Percentiles rank a stretch among this genome's conserved stretches.
Evolutionary conservation across 805 yeast genomes (phyloP).

Genomic region (Candida boidinii): DNA sequence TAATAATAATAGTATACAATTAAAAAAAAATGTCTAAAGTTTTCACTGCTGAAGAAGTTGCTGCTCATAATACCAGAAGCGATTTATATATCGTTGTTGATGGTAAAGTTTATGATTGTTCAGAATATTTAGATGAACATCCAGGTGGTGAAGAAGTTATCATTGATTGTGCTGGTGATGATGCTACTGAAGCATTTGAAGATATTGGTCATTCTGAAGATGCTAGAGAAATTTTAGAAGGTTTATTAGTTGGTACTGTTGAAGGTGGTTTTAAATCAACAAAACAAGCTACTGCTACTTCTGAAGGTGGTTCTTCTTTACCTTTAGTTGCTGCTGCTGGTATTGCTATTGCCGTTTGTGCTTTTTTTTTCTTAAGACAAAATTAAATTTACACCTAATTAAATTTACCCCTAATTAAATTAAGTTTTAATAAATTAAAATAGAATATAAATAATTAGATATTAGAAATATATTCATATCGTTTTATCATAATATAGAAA

Average conservation of each 20-base stretch:
- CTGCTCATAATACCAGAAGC: slow-evolving; percentile 62
- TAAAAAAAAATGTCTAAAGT: slow-evolving; percentile 34
- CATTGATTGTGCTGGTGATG: slow-evolving; percentile 69
- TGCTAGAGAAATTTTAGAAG: slow-evolving; percentile 69
- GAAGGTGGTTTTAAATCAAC: slow-evolving; percentile 56
- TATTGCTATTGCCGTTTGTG: slow-evolving; percentile 32
- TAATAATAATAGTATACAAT: too few species aligned
- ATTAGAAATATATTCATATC: too few species aligned
- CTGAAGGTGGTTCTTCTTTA: slow-evolving; percentile 11
- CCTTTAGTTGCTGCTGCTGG: slow-evolving; percentile 27
- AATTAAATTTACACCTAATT: too few species aligned
- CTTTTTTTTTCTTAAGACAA: slow-evolving; percentile 27
- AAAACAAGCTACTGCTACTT: slow-evolving; percentile 14
- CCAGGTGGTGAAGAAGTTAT: slow-evolving; percentile 73
- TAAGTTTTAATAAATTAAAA: too few species aligned
- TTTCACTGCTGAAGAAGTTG: slow-evolving; percentile 59
- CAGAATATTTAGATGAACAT: slow-evolving; percentile 65
- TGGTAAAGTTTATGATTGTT: slow-evolving; percentile 70
- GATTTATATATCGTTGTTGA: slow-evolving; percentile 82
- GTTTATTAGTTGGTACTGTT: slow-evolving; percentile 67
- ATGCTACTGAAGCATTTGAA: slow-evolving; percentile 64
- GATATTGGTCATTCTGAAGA: slow-evolving; percentile 98
- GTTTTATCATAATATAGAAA: too few species aligned
- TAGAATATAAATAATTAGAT: too few species aligned
- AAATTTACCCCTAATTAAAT: too few species aligned